These are phyloP conservation scores for Coemansia sp. DNA, from an alignment of 192 early-diverging fungal genomes.

Conservation along the genomic window DNA sequence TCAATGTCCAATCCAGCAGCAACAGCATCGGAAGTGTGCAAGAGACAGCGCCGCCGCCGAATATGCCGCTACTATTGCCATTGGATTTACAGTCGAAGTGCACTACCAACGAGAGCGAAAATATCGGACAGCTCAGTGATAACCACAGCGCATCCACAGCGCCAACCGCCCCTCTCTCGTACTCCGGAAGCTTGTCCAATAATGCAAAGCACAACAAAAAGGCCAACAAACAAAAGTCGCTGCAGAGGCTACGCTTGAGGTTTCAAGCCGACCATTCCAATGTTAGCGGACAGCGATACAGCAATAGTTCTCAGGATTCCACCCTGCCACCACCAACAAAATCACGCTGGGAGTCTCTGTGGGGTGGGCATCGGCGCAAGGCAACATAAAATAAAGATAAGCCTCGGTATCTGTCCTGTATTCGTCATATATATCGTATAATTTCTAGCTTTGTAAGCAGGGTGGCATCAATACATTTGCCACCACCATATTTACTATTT, in stretches of 20 bases:
- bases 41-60: background rate
- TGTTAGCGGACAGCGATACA: background rate
- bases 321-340: constrained; percentile 12
- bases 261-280: constrained; percentile 28
- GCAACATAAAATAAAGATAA: background rate
- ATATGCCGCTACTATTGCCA: background rate
- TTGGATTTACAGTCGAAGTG: background rate
- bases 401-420: background rate
- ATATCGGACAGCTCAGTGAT: background rate
- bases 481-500: too few species aligned
- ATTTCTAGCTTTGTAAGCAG: too few species aligned
- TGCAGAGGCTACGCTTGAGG: constrained; percentile 40
- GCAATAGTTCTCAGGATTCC: background rate
- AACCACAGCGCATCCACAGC: background rate
- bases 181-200: background rate
- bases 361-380: constrained; percentile 45
- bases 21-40: background rate
- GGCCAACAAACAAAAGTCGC: constrained; percentile 37
- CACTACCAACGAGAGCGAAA: background rate
- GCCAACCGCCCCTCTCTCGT: background rate
- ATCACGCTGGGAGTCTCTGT: constrained; percentile 47
- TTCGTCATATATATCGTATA: background rate
- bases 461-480: too few species aligned
- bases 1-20: background rate
- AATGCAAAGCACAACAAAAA: constrained; percentile 12